Percentiles rank a stretch among this genome's conserved stretches.
These are phyloP conservation scores for Ustilago shanxiensis DNA, from an alignment of 1,284 basidiomycete species.

Conservation along the genomic window DNA sequence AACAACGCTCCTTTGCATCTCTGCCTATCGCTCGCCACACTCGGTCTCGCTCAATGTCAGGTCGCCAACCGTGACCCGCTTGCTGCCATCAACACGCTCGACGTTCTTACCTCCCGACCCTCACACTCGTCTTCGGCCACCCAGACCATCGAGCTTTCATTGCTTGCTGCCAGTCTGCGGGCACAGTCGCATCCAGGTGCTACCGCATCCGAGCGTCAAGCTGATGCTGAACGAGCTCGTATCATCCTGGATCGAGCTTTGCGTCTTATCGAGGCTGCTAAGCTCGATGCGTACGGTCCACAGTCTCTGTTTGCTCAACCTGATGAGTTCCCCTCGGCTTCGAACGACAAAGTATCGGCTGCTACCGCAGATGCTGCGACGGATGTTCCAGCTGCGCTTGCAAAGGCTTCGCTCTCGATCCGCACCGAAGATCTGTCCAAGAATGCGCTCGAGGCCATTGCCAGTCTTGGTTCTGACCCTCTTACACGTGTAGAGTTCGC, in stretches of 20 bases:
- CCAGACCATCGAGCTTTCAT: conserved; percentile 55
- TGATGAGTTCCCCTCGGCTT: conserved; percentile 37
- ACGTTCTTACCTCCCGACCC: conserved; percentile 52
- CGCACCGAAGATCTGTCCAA: conserved; percentile 53
- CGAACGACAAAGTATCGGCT: conserved; percentile 16
- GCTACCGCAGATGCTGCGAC: conserved; percentile 30
- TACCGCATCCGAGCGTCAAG: conserved; percentile 42
- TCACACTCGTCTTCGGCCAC: conserved; percentile 38
- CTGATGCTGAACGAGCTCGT: conserved; percentile 57
- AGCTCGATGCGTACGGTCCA: conserved; percentile 39
- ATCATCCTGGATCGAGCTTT: conserved; percentile 63
- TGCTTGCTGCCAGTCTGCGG: conserved; percentile 61
- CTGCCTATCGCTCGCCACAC: conserved; percentile 58
- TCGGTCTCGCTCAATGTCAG: conserved; percentile 67
- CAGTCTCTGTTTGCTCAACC: conserved; percentile 30
- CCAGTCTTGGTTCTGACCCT: conserved; percentile 56
- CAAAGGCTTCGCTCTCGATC: conserved; percentile 44
- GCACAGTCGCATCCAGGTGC: conserved; percentile 62
- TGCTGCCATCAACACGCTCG: conserved; percentile 63
- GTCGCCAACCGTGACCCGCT: conserved; percentile 57
- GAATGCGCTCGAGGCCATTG: conserved; percentile 50
- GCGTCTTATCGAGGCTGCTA: conserved; percentile 58
- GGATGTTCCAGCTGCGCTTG: conserved; percentile 45
- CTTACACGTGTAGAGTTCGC: conserved; percentile 60
- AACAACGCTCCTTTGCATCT: conserved; percentile 45